Evolutionary conservation across 495 filamentous ascomycete genomes (phyloP), one percentile per base, ranked within the genome.

Genomic region (Chaetomium tenue): DNA sequence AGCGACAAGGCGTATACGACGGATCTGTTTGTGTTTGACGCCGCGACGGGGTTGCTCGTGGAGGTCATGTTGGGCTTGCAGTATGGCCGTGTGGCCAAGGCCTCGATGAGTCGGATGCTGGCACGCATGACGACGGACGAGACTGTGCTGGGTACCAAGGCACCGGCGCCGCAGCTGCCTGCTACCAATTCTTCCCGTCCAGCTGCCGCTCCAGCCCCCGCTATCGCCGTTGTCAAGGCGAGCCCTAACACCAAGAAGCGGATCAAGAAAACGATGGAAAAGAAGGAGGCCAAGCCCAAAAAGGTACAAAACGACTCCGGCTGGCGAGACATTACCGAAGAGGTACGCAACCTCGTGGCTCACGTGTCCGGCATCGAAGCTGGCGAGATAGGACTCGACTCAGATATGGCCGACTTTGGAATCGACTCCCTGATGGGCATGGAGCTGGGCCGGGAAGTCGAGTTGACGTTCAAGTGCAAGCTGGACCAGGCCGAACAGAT

Each of bases 391-490:
- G 59, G 69, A 8, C 63, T 69, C 20, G 71, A 79, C 26, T 70
- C 66, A 0, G 66, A 75, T 5, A 71, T 85, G 25, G 76, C 75
- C 8, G 80, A 85, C 20, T 42, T 83, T 11, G 83, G 84, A 0
- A 82, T 87, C 16, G 84, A 87, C 60, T 87, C 83, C 0, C 72
- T 87, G 0, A 77, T 83, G 71, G 80, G 78, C 0, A 83, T 83
- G 82, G 84, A 87, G 69, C 64, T 86, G 63, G 79, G 76, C 2
- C 74, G 73, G 0, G 83, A 87, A 59, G 63, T 86, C 9, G 81
- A 86, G 46, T 58, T 48, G 0, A 64, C 56, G 0, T 82, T 86
- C 67, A 75, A 82, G 25, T 73, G 71, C 56, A 74, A 73, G 0
- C 62, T 83, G 3, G 60, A 71, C 4, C 63, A 66, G 3, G 71